These are phyloP conservation scores for Chalaropsis thielavioides DNA, from an alignment of 2,329 filamentous ascomycete genomes.

Conservation along the genomic window DNA sequence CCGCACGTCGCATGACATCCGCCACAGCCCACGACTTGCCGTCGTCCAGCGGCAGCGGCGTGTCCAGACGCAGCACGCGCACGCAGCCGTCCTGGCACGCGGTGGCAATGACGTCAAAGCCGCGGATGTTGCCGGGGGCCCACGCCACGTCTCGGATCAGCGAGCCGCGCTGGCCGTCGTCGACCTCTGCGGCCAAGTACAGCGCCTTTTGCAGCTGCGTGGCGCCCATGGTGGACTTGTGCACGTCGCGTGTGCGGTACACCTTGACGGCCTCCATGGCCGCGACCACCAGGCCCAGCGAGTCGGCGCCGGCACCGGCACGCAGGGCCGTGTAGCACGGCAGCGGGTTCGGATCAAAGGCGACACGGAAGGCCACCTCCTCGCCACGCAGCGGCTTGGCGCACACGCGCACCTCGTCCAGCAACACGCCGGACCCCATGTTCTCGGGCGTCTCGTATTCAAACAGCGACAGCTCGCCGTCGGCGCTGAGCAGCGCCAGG, in stretches of 20 bases:
- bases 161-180: constrained; percentile 39
- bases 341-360: constrained; percentile 77
- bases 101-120: constrained; percentile 80
- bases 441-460: constrained; percentile 78
- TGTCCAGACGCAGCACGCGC: constrained; percentile 71
- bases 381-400: constrained; percentile 60
- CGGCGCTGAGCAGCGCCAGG: constrained; percentile 69
- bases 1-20: constrained; percentile 26
- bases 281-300: constrained; percentile 68
- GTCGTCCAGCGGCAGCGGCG: constrained; percentile 34
- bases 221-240: constrained; percentile 35
- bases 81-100: constrained; percentile 86
- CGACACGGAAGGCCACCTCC: constrained; percentile 72
- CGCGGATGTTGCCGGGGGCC: constrained; percentile 81
- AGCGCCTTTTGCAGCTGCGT: constrained; percentile 56
- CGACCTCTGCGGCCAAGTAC: constrained; percentile 66
- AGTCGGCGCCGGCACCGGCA: constrained; percentile 67
- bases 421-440: constrained; percentile 65
- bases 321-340: constrained; percentile 63
- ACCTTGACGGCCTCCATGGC: constrained; percentile 72
- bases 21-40: constrained; percentile 36
- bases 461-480: constrained; percentile 64
- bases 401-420: constrained; percentile 23
- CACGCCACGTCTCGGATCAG: constrained; percentile 81
- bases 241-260: constrained; percentile 56